Conservation (phyloP, 805 yeast species). For the Geotrichum ghanense region DNA sequence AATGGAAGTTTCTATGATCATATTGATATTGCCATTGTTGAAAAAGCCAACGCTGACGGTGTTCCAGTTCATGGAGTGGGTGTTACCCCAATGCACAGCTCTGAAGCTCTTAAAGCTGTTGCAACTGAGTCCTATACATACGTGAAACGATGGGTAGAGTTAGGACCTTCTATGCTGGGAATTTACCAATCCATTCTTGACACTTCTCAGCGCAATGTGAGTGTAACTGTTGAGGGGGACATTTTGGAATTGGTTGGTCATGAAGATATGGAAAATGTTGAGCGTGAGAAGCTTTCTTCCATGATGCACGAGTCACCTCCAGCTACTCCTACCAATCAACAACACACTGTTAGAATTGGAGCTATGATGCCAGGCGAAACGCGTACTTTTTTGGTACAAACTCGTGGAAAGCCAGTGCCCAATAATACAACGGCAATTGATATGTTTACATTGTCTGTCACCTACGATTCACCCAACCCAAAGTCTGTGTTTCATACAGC, state of each 20-base stretch:
- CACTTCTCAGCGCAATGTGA: constrained; percentile 10
- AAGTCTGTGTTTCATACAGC: not conserved
- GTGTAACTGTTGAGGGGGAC: constrained; percentile 7
- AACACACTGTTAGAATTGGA: constrained; percentile 5
- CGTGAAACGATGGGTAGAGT: not conserved
- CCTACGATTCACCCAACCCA: not conserved
- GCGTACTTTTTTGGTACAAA: constrained; percentile 8
- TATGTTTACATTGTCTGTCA: not conserved
- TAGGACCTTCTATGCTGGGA: not conserved
- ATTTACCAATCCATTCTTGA: constrained; percentile 3
- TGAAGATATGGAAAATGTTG: not conserved
- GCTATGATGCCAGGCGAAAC: constrained; percentile 9
- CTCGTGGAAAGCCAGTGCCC: not conserved
- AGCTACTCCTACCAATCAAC: not conserved
- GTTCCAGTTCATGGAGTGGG: not conserved
- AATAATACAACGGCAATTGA: not conserved
- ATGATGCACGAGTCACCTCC: constrained; percentile 3
- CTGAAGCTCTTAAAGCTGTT: not conserved
- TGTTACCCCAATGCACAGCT: not conserved
- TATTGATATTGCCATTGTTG: not conserved
- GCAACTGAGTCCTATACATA: not conserved
- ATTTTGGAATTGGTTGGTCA: constrained; percentile 9
- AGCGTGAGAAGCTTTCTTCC: not conserved
- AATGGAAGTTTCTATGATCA: not conserved
- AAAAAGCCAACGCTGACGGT: not conserved